Base-by-base conservation (phyloP, 2,329 filamentous ascomycete genomes). In the Onygenales sp. region DNA sequence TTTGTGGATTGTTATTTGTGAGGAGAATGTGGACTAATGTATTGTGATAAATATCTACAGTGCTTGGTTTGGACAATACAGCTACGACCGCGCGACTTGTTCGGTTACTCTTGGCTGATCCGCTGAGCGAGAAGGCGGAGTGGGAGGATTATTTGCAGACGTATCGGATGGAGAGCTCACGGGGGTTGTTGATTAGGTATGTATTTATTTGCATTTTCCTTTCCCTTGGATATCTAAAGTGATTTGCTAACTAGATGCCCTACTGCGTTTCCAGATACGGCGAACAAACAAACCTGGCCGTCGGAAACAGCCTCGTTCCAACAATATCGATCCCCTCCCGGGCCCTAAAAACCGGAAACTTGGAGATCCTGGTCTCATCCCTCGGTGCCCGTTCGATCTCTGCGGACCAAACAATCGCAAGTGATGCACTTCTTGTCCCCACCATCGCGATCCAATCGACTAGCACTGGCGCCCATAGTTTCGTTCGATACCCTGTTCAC, bases 401-500 rank as follows among this genome's bases (percentile, higher is more conserved):
- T 8, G 77, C 80, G 55, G 61, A 64, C 38, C 68, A 78, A 4
- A 72, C 72, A 9, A 73, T 78, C 53, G 67, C 73, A 9, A 67
- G 72, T 36, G 85, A 91, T 57, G 76, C 81, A 0, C 74, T 91
- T 10, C 77, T 95, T n/a, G 85, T 89, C 14, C 90, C 90, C 2
- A 78, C 78, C 0, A 78, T 95, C 36, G 83, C 87, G 17, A 86
- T 88, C 43, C 81, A 81, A 1, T 78, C 76, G 5, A 83, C 85
- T 11, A 78, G 77, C 56, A 81, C 80, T 13, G 83, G 84, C 7
- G 77, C 82, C 56, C 78, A 82, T 54, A 83, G 83, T 10, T 79
- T 83, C 13, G 77, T 93, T 43, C 82, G 83, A 6, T 89, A 89
- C 44, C 91, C 92, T 0, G 89, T 96, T 1, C 92, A 97, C 65